These are phyloP conservation scores for Arthroderma sp. DNA, from an alignment of 2,329 filamentous ascomycete genomes.

Conservation along the genomic window DNA sequence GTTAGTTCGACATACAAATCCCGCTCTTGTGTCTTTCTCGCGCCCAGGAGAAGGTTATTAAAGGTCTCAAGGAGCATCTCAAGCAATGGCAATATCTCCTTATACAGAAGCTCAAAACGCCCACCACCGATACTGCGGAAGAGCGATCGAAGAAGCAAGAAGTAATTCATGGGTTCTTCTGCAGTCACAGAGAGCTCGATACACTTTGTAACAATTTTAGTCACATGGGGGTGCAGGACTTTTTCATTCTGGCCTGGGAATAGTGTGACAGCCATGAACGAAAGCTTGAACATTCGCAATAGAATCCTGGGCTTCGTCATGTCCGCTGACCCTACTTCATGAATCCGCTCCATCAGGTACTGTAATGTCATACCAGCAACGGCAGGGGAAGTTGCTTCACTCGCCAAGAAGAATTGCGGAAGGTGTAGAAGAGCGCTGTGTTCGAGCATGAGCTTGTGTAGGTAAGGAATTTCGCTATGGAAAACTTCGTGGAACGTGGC, in stretches of 20 bases:
- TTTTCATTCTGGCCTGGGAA: slow-evolving; percentile 93
- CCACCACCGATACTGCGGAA: slow-evolving; percentile 96
- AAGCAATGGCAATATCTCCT: slow-evolving; percentile 86
- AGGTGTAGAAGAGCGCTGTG: slow-evolving; percentile 89
- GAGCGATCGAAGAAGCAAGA: slow-evolving; percentile 76
- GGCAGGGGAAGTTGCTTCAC: slow-evolving; percentile 90
- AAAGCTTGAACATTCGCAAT: slow-evolving; percentile 87
- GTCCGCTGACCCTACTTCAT: slow-evolving; percentile 85
- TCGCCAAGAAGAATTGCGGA: slow-evolving; percentile 96
- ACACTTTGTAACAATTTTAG: slow-evolving; percentile 92
- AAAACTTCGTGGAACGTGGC: slow-evolving; percentile 98
- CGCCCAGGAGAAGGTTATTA: slow-evolving; percentile 84
- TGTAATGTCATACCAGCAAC: slow-evolving; percentile 97
- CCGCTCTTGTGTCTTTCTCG: slow-evolving; percentile 75
- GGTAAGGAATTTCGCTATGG: slow-evolving; percentile 86
- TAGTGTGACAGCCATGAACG: slow-evolving; percentile 97
- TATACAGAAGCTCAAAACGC: slow-evolving; percentile 94
- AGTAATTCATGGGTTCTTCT: slow-evolving; percentile 98
- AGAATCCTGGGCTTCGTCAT: slow-evolving; percentile 87
- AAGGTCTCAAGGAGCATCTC: slow-evolving; percentile 97
- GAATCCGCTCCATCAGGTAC: slow-evolving; percentile 92
- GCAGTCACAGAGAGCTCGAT: slow-evolving; percentile 92
- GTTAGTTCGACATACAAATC: slow-evolving; percentile 96
- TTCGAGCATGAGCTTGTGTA: slow-evolving; percentile 97
- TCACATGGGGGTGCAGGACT: slow-evolving; percentile 86